A percentile compares a stretch with the other conserved stretches of the same genome.
Conservation (phyloP, 1,139 yeast species). For the Saccharomycopsis hybrid region DNA sequence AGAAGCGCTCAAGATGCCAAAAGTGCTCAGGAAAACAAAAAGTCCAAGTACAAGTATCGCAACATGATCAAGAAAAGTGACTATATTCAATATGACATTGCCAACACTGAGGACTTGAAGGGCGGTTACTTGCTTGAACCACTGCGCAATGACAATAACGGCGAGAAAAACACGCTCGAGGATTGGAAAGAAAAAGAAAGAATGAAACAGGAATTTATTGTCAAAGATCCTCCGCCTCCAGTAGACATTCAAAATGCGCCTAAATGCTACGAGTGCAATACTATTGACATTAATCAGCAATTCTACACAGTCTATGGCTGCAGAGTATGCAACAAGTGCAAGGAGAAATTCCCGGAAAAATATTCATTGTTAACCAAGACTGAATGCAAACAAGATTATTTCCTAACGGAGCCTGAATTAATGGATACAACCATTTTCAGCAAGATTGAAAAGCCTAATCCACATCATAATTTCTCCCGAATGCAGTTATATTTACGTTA, state of each 20-base stretch:
- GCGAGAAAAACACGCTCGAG: slow-evolving; percentile 47
- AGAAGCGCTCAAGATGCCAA: slow-evolving; percentile 5
- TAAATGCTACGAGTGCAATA: slow-evolving; percentile 74
- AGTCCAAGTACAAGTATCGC: slow-evolving; percentile 9
- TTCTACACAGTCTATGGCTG: slow-evolving; percentile 60
- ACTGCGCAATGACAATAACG: slow-evolving; percentile 25
- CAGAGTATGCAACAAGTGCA: slow-evolving; percentile 77
- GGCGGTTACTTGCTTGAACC: slow-evolving; percentile 74
- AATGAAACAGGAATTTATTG: slow-evolving; percentile 27
- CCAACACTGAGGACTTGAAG: slow-evolving; percentile 79
- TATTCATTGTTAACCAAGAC: slow-evolving; percentile 90
- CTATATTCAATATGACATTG: slow-evolving; percentile 87
- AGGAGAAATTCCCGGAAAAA: slow-evolving; percentile 70
- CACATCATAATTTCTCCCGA: slow-evolving; percentile 83
- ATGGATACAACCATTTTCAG: slow-evolving; percentile 63
- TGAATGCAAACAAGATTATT: slow-evolving; percentile 88
- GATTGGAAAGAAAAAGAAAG: slow-evolving; percentile 72
- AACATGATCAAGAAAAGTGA: slow-evolving; percentile 44
- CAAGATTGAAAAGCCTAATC: slow-evolving; percentile 85
- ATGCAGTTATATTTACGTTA: slow-evolving; percentile 89
- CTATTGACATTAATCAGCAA: slow-evolving; percentile 72
- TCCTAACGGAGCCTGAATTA: slow-evolving; percentile 87
- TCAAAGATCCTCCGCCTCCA: slow-evolving; percentile 61
- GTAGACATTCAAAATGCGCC: slow-evolving; percentile 66
- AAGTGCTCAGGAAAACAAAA: slow-evolving; percentile 10